These are phyloP conservation scores for Taphrina betulina DNA, from an alignment of 1,139 yeast genomes.

Conservation along the genomic window DNA sequence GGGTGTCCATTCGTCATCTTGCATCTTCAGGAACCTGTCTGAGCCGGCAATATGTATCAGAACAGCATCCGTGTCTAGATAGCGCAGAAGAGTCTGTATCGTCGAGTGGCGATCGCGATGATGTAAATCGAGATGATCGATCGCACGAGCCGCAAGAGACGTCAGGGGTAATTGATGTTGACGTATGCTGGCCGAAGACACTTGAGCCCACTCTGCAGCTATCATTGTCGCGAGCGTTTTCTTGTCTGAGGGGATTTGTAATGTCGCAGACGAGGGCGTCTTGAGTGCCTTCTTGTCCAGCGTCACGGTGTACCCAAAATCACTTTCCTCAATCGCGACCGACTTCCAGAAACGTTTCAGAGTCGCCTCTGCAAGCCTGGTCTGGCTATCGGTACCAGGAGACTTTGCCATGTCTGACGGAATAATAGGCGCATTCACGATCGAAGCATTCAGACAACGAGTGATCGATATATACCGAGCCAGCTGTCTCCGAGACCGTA, in stretches of 20 bases:
- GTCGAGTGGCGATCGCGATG: slow-evolving; percentile 33
- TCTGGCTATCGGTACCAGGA: slow-evolving; percentile 38
- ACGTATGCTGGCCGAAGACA: slow-evolving; percentile 70
- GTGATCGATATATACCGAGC: background rate
- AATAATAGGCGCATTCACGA: slow-evolving; percentile 5
- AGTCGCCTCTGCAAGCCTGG: slow-evolving; percentile 70
- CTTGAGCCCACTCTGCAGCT: slow-evolving; percentile 82
- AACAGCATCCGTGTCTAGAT: slow-evolving; percentile 90
- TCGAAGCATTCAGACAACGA: slow-evolving; percentile 1
- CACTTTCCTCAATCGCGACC: slow-evolving; percentile 46
- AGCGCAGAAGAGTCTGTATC: slow-evolving; percentile 54
- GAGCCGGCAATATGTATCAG: slow-evolving; percentile 82
- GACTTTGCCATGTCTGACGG: background rate
- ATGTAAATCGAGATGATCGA: slow-evolving; percentile 52
- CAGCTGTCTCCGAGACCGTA: background rate
- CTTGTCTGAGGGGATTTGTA: slow-evolving; percentile 63
- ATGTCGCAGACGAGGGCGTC: slow-evolving; percentile 76
- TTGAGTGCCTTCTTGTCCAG: slow-evolving; percentile 74
- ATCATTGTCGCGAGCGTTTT: slow-evolving; percentile 68
- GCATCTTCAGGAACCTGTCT: slow-evolving; percentile 73
- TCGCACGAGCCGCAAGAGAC: slow-evolving; percentile 78
- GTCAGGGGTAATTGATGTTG: slow-evolving; percentile 84
- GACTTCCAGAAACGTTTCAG: slow-evolving; percentile 81
- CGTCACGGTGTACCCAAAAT: slow-evolving; percentile 52
- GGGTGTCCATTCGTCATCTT: slow-evolving; percentile 73